Conservation (phyloP, 176 grass and related monocot species). For the Oryza rufipogon region DNA sequence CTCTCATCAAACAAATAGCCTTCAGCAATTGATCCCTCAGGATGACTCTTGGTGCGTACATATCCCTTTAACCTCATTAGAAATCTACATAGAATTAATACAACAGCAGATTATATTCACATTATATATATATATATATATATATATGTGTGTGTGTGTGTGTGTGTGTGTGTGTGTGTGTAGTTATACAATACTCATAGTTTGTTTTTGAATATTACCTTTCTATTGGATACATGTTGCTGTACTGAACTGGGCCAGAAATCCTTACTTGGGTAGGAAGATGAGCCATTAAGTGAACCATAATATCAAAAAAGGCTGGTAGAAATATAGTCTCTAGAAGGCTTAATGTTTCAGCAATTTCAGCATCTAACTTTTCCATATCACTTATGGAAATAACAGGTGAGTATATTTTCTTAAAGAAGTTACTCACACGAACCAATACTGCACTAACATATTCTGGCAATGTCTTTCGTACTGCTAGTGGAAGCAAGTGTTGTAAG, state of each 20-base stretch:
- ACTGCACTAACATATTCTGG: not conserved
- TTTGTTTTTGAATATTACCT: not conserved
- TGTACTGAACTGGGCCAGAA: not conserved
- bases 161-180: too few relatives aligned
- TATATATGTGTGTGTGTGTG: too few relatives aligned
- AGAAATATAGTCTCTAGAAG: not conserved
- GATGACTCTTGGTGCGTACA: not conserved
- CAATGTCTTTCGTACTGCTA: not conserved
- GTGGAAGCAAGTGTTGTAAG: not conserved
- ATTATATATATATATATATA: not conserved
- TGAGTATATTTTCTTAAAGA: not conserved
- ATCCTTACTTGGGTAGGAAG: not conserved
- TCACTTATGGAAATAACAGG: not conserved
- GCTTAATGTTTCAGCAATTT: not conserved
- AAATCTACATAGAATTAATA: not conserved
- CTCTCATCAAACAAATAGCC: too few relatives aligned
- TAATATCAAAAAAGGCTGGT: not conserved
- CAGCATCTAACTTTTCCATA: not conserved
- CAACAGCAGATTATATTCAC: too few relatives aligned
- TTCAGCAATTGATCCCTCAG: too few relatives aligned
- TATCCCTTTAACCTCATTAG: not conserved
- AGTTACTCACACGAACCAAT: not conserved
- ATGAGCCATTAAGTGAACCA: conserved; percentile 4
- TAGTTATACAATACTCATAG: too few relatives aligned
- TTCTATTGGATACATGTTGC: not conserved